Base-by-base conservation (phyloP, 441 rosid genomes). In the Melastoma candidum region DNA sequence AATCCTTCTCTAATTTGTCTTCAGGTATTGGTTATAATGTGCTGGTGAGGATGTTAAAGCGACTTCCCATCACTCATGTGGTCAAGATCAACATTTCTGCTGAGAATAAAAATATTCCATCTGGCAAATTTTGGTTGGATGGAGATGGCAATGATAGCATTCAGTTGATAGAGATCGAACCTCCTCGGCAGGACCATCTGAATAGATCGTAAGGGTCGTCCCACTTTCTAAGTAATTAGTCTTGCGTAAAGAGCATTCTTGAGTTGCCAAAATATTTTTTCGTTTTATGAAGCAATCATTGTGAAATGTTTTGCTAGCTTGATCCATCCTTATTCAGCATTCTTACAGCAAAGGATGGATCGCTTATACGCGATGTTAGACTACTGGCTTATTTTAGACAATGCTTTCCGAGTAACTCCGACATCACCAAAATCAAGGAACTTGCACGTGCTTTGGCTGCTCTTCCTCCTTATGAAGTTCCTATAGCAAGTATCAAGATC, bases 1-100 rank as follows among this genome's bases (percentile, higher is more conserved):
- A 2, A 49, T 48, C 51, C 29, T 47, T 25, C 5, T 47, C 27
- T 9, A 14, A 26, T 36, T 32, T 51, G 57, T 56, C 56, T 61
- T 61, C 68, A 88, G 95, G 98, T 60, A 77, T 77, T 68, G 98
- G 98, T 11, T 93, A 84, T 71, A 92, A 93, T 55, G 61, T 79
- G 54, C 66, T 93, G 83, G 95, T 81, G 63, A 88, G 84, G 54
- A 64, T 81, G 71, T 44, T 88, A 78, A 84, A 67, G 65, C 71
- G 76, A 58, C 71, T 93, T 60, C 64, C 77, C 65, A 87, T 95
- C 26, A 82, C 86, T 22, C 85, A 93, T 47, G 93, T 93, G 44
- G 86, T 88, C 68, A 93, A 93, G 77, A 86, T 93, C 62, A 84
- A 77, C 65, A 79, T 73, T 57, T 77, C 84, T 53, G 71, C 63